Conservation (phyloP, 495 filamentous ascomycete species). For the Tetracladium marchalianum region DNA sequence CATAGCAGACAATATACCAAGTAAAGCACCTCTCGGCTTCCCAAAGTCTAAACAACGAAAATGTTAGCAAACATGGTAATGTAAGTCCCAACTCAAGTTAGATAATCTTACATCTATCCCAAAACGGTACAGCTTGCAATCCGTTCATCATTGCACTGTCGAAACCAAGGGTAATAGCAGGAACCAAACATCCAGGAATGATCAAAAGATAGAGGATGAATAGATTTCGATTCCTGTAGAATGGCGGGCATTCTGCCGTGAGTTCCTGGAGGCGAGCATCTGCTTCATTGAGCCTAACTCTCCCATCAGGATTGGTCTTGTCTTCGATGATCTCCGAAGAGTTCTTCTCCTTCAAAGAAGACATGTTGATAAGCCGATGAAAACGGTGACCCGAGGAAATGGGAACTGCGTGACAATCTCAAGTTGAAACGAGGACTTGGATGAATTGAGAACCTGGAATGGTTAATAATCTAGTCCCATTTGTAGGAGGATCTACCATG, state of each 20-base stretch:
- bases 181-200: slow-evolving; percentile 10
- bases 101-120: slow-evolving; percentile 15
- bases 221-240: not conserved
- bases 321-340: not conserved
- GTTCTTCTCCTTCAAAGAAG: not conserved
- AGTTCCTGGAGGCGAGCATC: not conserved
- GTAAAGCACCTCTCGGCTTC: slow-evolving; percentile 19
- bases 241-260: not conserved
- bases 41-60: no score
- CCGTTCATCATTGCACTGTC: slow-evolving; percentile 36
- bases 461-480: no score
- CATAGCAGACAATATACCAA: slow-evolving; percentile 45
- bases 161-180: slow-evolving; percentile 7
- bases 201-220: slow-evolving; percentile 8
- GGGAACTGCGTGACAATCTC: no score
- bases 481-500: no score
- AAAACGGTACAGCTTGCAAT: slow-evolving; percentile 32
- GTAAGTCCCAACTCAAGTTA: no score
- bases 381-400: not conserved
- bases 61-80: no score
- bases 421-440: no score
- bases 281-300: not conserved
- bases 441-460: no score
- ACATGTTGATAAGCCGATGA: not conserved
- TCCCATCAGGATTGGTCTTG: not conserved